Evolutionary conservation across 495 filamentous ascomycete species (phyloP).

Genomic region (Parathielavia hyrcaniae): DNA sequence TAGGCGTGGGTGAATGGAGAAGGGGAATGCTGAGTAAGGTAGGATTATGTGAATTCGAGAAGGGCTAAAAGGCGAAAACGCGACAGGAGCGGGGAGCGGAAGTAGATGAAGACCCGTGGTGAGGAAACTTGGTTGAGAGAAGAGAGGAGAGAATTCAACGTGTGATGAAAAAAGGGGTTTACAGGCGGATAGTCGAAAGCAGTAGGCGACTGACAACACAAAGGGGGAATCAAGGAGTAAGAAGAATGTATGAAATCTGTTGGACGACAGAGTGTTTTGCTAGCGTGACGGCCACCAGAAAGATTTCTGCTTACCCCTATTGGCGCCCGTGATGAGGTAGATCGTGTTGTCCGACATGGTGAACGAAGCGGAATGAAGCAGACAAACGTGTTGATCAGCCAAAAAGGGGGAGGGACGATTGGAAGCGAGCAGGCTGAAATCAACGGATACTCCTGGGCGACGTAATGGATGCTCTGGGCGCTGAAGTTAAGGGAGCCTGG

Average conservation of each 20-base stretch:
- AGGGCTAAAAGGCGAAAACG: no score
- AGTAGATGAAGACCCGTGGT: no score
- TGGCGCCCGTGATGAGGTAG: slow-evolving; percentile 40
- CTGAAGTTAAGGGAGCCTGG: not conserved
- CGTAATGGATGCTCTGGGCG: not conserved
- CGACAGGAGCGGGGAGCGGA: no score
- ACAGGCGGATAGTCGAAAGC: not conserved
- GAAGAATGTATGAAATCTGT: not conserved
- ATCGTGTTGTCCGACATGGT: slow-evolving; percentile 27
- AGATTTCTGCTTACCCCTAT: slow-evolving; percentile 28
- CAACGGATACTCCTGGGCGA: not conserved
- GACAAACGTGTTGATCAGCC: not conserved
- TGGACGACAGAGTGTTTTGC: not conserved
- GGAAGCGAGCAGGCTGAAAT: not conserved
- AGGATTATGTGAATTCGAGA: no score
- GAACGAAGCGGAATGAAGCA: not conserved
- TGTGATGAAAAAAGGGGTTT: not conserved
- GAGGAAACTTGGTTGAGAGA: no score
- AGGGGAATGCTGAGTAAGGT: no score
- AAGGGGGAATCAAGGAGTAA: not conserved
- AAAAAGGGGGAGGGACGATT: not conserved
- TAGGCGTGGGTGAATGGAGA: not conserved
- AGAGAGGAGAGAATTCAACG: not conserved
- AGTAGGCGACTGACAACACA: not conserved
- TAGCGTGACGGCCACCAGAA: not conserved